phyloP scores from a whole-genome alignment of 225 moss, liverwort and hornwort genomes.

The Pleurozium schreberi region DNA sequence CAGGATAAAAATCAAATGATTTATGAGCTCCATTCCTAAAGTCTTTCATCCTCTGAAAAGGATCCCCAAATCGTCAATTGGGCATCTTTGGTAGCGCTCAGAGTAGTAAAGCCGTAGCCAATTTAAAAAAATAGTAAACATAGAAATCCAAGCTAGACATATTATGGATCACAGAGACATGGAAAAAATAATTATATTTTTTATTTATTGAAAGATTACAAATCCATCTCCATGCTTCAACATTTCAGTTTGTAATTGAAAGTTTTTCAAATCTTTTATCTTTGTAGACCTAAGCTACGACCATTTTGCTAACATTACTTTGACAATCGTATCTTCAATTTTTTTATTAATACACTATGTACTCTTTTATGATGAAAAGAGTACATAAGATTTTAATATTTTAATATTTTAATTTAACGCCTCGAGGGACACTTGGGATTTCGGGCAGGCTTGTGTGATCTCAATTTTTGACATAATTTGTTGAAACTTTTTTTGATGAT shows the following conservation, averaged over 20 bases:
- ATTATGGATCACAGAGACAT: neutral
- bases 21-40: neutral
- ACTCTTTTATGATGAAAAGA: neutral
- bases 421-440: too few relatives aligned
- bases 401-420: too few relatives aligned
- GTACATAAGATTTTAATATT: too few relatives aligned
- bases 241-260: neutral
- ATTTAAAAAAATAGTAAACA: too few relatives aligned
- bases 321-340: neutral
- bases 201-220: neutral
- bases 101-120: neutral
- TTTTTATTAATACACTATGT: neutral
- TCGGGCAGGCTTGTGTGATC: too few relatives aligned
- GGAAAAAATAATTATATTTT: neutral
- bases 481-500: too few relatives aligned
- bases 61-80: neutral
- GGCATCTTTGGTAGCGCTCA: accelerated
- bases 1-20: neutral
- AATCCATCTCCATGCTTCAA: neutral
- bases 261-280: neutral
- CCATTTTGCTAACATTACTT: neutral
- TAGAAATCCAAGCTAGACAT: neutral
- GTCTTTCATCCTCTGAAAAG: too few relatives aligned
- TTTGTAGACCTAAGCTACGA: neutral
- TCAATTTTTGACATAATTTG: too few relatives aligned